Evolutionary conservation across 202 grass and related monocot genomes (phyloP), one percentile per base, ranked within the genome.

Genomic region (Setaria viridis): DNA sequence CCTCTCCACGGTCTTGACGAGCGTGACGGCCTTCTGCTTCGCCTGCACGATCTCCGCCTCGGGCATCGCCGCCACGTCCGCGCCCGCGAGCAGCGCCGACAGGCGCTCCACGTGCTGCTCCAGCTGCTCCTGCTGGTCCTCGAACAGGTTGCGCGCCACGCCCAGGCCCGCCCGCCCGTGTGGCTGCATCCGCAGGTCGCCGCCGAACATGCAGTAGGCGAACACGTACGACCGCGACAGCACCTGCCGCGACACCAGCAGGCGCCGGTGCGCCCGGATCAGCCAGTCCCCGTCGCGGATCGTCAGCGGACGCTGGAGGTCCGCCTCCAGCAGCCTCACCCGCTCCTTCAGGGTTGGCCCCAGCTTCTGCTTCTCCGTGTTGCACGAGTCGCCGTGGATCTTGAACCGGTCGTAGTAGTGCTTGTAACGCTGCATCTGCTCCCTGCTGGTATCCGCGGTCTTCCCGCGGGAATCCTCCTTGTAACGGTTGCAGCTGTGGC

Each of bases 161-260:
- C 54, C 62, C 59, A 85, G 60, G 76, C 33, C 54, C 19, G 30
- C 33, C 30, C 21, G n/a, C 39, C 29, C 73, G 68, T 9, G 2
- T 0, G 4, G 30, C 56, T 34, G 70, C 21, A 43, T 62, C 70
- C 6, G 62, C 37, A 91, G 66, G 42, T 93, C 88, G 60, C 88
- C 80, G 16, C 92, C 89, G 48, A 98, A 97, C 87, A 97, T 91
- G 74, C 80, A 88, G 67, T 91, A 97, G 6, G 95, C 90, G 33
- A 95, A 91, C 11, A 89, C 88, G 48, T 94, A 98, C 3, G 92
- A 91, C 11, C 81, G 72, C 0, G 79, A 67, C 16, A 98, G 84
- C 73, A 85, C 75, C 82, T 63, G 87, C 67, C 95, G 86, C 25
- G 95, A 88, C n/a, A 58, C 29, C 41, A 94, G 69, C 45, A 97